Evolutionary conservation across 1,284 basidiomycete genomes (phyloP).

Genomic region (Heterobasidion annosum): DNA sequence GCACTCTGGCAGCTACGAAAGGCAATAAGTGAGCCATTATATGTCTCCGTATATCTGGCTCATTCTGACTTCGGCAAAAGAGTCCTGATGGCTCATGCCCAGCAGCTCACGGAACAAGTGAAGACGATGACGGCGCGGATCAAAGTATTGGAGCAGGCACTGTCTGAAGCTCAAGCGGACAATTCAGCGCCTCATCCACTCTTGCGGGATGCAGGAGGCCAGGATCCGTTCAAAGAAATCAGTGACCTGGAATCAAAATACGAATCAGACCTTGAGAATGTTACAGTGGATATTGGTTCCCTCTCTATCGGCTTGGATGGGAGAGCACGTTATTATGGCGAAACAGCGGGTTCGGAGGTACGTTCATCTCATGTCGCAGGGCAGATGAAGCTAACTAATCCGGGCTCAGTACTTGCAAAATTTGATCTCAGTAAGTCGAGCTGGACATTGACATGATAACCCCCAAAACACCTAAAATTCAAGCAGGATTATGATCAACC

Average conservation of each 20-base stretch:
- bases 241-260: constrained; percentile 4
- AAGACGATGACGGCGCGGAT: constrained; percentile 36
- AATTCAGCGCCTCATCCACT: neutral
- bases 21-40: constrained; percentile 36
- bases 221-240: neutral
- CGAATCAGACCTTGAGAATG: constrained; percentile 11
- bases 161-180: constrained; percentile 25
- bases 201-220: constrained; percentile 1
- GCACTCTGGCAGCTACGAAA: constrained; percentile 41
- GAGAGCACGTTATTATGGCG: constrained; percentile 37
- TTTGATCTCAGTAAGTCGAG: constrained; percentile 26
- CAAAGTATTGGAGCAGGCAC: constrained; percentile 45
- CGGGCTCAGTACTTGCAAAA: constrained; percentile 32
- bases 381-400: neutral
- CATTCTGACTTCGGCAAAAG: constrained; percentile 15
- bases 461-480: neutral
- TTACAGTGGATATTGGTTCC: constrained; percentile 26
- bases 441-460: neutral
- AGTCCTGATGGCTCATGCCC: constrained; percentile 37
- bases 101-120: constrained; percentile 36
- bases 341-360: constrained; percentile 38
- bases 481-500: neutral
- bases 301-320: constrained; percentile 36
- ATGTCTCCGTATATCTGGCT: neutral
- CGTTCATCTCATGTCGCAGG: constrained; percentile 5